phyloP scores from a whole-genome alignment of 352 stramenopile genomes.

The Peronospora belbahrii region DNA sequence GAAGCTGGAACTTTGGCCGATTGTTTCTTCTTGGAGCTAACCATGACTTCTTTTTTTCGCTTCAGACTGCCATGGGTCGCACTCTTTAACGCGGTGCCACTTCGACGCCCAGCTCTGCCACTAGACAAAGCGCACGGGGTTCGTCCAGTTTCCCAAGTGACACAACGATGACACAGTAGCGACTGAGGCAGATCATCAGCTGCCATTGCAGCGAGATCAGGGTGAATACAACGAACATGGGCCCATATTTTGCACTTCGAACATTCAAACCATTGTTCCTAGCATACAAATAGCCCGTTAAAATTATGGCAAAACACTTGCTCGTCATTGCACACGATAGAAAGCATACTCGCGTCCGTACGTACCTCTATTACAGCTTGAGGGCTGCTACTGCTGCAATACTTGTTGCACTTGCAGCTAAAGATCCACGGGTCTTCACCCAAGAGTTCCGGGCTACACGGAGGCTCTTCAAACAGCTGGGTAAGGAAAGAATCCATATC shows the following conservation, averaged over 20 bases:
- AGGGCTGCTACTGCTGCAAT: conserved; percentile 48
- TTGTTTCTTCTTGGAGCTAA: conserved; percentile 12
- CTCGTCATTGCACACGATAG: too few relatives aligned
- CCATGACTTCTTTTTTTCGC: conserved; percentile 18
- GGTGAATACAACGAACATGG: conserved; percentile 62
- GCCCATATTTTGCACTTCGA: conserved; percentile 72
- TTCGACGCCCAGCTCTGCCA: conserved; percentile 23
- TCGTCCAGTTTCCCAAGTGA: conserved; percentile 7
- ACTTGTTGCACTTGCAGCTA: conserved; percentile 60
- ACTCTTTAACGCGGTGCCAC: conserved; percentile 21
- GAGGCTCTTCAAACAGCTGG: conserved; percentile 43
- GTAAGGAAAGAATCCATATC: conserved; percentile 81
- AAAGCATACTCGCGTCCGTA: too few relatives aligned
- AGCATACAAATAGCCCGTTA: neutral
- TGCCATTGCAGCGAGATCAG: conserved; percentile 26
- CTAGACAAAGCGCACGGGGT: conserved; percentile 13
- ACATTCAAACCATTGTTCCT: conserved; percentile 82
- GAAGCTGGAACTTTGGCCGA: conserved; percentile 11
- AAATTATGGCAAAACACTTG: conserved; percentile 3
- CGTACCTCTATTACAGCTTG: conserved; percentile 47
- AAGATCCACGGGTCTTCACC: conserved; percentile 68
- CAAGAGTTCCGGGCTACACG: conserved; percentile 24
- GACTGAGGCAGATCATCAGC: conserved; percentile 39
- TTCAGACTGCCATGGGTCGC: conserved; percentile 13
- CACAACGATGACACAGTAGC: conserved; percentile 51